Conservation (phyloP, 306 rosid species). For the Elaeagnus macrophylla region DNA sequence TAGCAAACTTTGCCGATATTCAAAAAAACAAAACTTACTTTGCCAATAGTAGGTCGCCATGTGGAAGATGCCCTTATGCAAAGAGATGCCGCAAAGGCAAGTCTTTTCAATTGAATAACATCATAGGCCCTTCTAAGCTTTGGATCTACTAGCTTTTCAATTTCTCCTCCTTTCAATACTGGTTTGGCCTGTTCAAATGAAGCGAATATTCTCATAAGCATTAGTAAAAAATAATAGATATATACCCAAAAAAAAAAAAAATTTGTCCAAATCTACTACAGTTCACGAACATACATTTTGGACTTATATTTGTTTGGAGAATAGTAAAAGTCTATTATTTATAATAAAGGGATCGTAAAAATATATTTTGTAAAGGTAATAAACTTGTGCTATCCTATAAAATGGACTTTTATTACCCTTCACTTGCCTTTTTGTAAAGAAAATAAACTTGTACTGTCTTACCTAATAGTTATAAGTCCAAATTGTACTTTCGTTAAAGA, state of each 20-base stretch:
- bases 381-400: too few species aligned
- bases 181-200: conserved; percentile 66
- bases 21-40: too few species aligned
- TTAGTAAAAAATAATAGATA: not conserved
- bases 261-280: not conserved
- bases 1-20: conserved; percentile 65
- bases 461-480: too few species aligned
- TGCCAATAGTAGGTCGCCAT: conserved; percentile 79
- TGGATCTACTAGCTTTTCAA: conserved; percentile 67
- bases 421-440: too few species aligned
- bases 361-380: too few species aligned
- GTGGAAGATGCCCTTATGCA: conserved; percentile 68
- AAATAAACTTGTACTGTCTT: too few species aligned
- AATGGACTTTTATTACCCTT: too few species aligned
- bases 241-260: conserved; percentile 8
- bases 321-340: too few species aligned
- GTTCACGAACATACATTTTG: too few species aligned
- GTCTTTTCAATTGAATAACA: conserved; percentile 37
- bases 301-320: too few species aligned
- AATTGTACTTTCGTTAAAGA: too few species aligned
- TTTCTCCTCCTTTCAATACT: conserved; percentile 61
- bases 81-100: conserved; percentile 73
- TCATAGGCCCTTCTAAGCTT: conserved; percentile 71
- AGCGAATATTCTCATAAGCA: not conserved
- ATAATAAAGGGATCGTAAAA: too few species aligned